Evolutionary conservation across 495 filamentous ascomycete genomes (phyloP), one percentile per base, ranked within the genome.

Genomic region (Neurospora sp.): DNA sequence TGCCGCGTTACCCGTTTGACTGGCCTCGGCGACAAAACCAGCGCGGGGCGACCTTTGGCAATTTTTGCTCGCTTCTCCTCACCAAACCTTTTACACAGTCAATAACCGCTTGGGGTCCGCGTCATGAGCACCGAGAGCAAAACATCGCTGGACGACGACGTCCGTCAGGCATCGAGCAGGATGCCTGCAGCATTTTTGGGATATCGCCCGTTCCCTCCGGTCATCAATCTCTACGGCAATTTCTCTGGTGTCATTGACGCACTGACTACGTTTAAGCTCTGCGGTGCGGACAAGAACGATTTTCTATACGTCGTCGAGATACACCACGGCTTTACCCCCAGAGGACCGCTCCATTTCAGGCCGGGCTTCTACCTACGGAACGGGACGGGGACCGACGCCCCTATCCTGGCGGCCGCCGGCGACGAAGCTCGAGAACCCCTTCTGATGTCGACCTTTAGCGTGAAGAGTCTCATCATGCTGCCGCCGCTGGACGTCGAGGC

Each of bases 141-240:
- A 22, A 53, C 46, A 53, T 53, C 46, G 46, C 20, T 53, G 20
- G 46, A 53, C n/a, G 46, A 53, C 20, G 46, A 22, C 46, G 46
- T n/a, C 8, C 42, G 18, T 46, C 42, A 18, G 42, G 7, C 42
- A 46, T n/a, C 42, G 42, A 46, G 42, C 18, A 44, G 27, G 11
- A 40, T 46, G 18, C 41, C 70, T 37, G 7, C 41, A 40, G 37
- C 27, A 8, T 72, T 74, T n/a, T 3, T 9, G n/a, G 70, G 73
- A 39, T 72, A 74, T 22, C 71, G 70, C 39, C 48, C 74, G 12
- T 75, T 75, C 22, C 71, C 71, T 6, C 35, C 74, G 1, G 20
- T 75, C 46, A 73, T 75, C 38, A 75, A 75, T 31, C 48, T 73
- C n/a, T 70, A 75, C 71, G 31, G 40, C 40, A 75, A 73, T 18